These are phyloP conservation scores for Dothiorella sarmentorum DNA, from an alignment of 2,329 filamentous ascomycete species.

Conservation along the genomic window DNA sequence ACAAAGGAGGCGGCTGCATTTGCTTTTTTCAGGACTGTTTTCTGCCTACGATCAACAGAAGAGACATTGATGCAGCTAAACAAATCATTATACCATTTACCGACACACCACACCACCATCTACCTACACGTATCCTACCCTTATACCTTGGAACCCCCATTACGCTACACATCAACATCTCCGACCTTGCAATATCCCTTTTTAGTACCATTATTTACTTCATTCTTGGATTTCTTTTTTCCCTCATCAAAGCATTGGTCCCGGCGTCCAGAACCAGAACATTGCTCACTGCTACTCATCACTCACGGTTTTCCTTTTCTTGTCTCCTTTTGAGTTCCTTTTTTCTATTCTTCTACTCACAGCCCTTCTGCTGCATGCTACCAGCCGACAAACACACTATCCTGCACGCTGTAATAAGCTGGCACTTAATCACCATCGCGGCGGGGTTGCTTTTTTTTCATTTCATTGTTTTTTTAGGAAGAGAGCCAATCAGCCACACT, in stretches of 20 bases:
- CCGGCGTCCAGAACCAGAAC: neutral
- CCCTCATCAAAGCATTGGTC: constrained; percentile 3
- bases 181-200: neutral
- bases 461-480: neutral
- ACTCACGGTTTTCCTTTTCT: neutral
- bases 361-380: neutral
- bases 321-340: neutral
- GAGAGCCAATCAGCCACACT: too few species aligned
- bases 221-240: neutral
- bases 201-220: constrained; percentile 4
- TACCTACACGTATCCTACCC: neutral
- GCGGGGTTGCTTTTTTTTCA: neutral
- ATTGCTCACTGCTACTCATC: neutral
- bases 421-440: neutral
- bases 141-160: neutral
- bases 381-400: neutral
- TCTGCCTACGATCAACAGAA: neutral
- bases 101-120: neutral
- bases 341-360: neutral
- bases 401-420: neutral
- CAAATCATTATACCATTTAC: constrained; percentile 3
- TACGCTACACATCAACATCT: neutral
- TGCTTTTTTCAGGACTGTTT: neutral
- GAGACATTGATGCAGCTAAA: neutral
- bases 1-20: neutral